Percentiles rank a stretch among this genome's conserved stretches.
Conservation (phyloP, 2,329 filamentous ascomycete genomes). For the Aspergillus brunneoviolaceus region DNA sequence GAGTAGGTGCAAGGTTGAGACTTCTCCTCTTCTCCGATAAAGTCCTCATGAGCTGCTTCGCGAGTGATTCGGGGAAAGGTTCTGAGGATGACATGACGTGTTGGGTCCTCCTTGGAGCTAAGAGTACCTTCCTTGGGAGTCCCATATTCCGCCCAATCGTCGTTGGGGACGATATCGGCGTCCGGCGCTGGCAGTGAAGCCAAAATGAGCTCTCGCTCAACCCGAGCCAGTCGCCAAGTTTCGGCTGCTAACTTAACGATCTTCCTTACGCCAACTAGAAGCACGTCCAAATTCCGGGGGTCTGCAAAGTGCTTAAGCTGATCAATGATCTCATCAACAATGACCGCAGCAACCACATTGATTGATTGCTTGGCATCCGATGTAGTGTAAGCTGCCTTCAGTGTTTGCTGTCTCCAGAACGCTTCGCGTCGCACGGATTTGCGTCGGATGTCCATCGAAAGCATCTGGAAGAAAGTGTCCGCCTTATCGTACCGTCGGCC, state of each 20-base stretch:
- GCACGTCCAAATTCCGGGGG: conserved; percentile 50
- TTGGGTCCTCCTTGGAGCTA: conserved; percentile 21
- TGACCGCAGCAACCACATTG: conserved; percentile 55
- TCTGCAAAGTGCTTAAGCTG: conserved; percentile 56
- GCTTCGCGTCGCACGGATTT: conserved; percentile 58
- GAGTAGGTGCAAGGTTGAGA: conserved; percentile 49
- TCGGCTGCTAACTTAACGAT: conserved; percentile 60
- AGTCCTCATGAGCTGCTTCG: conserved; percentile 52
- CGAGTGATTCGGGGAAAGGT: conserved; percentile 54
- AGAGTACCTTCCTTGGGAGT: conserved; percentile 19
- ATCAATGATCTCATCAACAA: conserved; percentile 58
- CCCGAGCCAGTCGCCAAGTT: conserved; percentile 58
- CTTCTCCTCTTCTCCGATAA: conserved; percentile 48
- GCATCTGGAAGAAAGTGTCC: conserved; percentile 55
- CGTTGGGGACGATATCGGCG: conserved; percentile 34
- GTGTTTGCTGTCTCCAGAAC: conserved; percentile 59
- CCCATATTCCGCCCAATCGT: conserved; percentile 40
- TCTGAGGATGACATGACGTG: conserved; percentile 49
- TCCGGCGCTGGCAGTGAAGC: conserved; percentile 50
- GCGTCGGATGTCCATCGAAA: conserved; percentile 56
- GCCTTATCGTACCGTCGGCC: conserved; percentile 56
- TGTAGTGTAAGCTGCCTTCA: conserved; percentile 58
- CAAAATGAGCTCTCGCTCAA: conserved; percentile 56
- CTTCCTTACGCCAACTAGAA: conserved; percentile 52
- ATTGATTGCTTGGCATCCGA: conserved; percentile 58